These are phyloP conservation scores for Termitomyces sp. DNA, from an alignment of 768 basidiomycete genomes.

Conservation along the genomic window DNA sequence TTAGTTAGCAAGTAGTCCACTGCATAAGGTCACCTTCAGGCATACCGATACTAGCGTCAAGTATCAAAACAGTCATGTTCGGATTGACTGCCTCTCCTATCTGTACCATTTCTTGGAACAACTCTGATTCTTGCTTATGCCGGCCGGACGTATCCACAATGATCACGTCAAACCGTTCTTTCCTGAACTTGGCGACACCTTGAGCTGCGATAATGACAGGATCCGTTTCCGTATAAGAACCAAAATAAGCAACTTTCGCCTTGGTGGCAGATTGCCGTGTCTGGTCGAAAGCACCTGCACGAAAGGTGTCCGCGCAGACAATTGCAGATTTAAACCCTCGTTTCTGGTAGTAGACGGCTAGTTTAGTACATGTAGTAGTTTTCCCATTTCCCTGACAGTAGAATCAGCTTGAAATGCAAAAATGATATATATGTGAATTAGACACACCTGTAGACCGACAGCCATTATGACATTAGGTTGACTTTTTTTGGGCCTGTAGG, in stretches of 20 bases:
- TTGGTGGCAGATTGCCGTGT: constrained; percentile 98
- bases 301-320: constrained; percentile 98
- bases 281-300: constrained; percentile 99
- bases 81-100: constrained; percentile 92
- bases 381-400: constrained; percentile 84
- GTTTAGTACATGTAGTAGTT: constrained; percentile 98
- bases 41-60: constrained; percentile 94
- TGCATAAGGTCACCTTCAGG: neutral
- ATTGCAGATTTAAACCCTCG: constrained; percentile 96
- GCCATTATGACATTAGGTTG: constrained; percentile 95
- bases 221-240: constrained; percentile 98
- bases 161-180: constrained; percentile 97
- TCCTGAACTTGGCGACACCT: constrained; percentile 96
- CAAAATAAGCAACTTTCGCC: constrained; percentile 98
- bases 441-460: constrained; percentile 83
- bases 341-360: constrained; percentile 96
- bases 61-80: constrained; percentile 91
- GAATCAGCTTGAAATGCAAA: neutral
- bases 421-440: neutral
- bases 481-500: constrained; percentile 95
- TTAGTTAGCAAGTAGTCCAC: constrained; percentile 2
- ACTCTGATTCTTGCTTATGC: constrained; percentile 94
- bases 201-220: constrained; percentile 92
- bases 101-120: constrained; percentile 98
- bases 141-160: constrained; percentile 98